Evolutionary conservation across 1,284 basidiomycete genomes (phyloP), one percentile per base, ranked within the genome.

Genomic region (Omphalotus olearius): DNA sequence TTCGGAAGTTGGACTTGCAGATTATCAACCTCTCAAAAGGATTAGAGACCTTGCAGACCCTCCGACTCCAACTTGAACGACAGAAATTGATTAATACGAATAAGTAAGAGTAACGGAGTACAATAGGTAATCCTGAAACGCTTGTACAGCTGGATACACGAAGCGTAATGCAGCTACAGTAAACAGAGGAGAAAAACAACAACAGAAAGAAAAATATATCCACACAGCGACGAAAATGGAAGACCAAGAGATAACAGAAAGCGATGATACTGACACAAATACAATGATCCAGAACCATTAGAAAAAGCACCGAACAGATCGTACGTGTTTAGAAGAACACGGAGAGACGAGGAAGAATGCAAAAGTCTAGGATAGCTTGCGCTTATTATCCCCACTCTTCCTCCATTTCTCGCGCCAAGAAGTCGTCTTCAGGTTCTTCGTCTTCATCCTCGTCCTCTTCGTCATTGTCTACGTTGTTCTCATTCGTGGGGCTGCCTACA

Each of bases 351-450:
- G 23, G 30, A 40, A 28, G 23, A 37, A 16, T 33, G 14, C 7
- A 40, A 35, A 17, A 14, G 18, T 17, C 11, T 11, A 35, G 10
- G 4, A 17, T 11, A 16, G 18, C 11, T 4, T 13, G 4, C 7
- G 9, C 14, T 5, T 45, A 36, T 65, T 81, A 87, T 77, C 82
- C 81, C 78, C 76, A 79, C 55, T 88, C 85, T 62, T 85, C 83
- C 62, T 80, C 83, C 56, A 90, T 68, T 61, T 86, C 87, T 26
- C 82, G 74, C 14, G 86, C 82, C 23, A 90, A 68, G 63, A 89
- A 90, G 62, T 90, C 87, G 39, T 86, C 83, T 35, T 83, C 82
- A 11, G 78, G 74, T 5, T 81, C 79, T 17, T 73, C 72, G 1
- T 64, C 66, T 6, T 64, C 66, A 1, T 65, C 68, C 0, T 71